Base-by-base conservation (phyloP, 2,329 filamentous ascomycete genomes). In the Mariannaea elegans region DNA sequence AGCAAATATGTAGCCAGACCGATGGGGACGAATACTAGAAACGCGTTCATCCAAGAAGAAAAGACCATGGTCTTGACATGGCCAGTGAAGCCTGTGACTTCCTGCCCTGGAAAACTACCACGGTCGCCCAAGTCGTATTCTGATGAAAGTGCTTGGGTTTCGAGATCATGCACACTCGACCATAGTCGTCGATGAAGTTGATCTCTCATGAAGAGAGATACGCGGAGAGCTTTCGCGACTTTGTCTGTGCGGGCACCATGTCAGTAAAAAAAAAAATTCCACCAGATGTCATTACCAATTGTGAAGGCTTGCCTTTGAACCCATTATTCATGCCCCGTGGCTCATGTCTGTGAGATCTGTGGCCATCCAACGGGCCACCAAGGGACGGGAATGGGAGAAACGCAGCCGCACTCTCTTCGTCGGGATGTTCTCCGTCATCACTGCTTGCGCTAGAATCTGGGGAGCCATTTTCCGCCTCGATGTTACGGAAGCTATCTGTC, bases 11-110 rank as follows among this genome's bases (percentile, higher is more conserved):
- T 79, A 14, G 81, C 84, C 42, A 91, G 86, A 61, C 89, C 90
- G 45, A 89, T 78, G 2, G 90, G 90, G n/a, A 92, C 88, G 67
- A 91, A 91, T 34, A 91, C 73, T 49, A 92, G 80, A 46, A 92
- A 76, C 45, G 87, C 66, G 66, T 92, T 92, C 74, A 92, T 75
- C 79, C 84, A 87, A 68, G 75, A 76, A 0, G 69, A 71, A 21
- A 70, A 67, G 9, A 77, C 38, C 19, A 71, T 75, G 24, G 69
- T 65, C 34, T 63, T 65, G 7, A 76, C 65, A 46, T 71, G 64
- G 5, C 64, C 65, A 10, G 61, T 57, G 44, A 68, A 57, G 10
- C 53, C 57, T 1, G 21, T n/a, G 9, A 63, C 36, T 10, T 36
- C 47, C 21, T 56, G 39, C 24, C 19, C 44, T 24, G 41, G 38